These are phyloP conservation scores for Musa troglodytarum DNA, from an alignment of 176 grass and related monocot genomes.

Conservation along the genomic window DNA sequence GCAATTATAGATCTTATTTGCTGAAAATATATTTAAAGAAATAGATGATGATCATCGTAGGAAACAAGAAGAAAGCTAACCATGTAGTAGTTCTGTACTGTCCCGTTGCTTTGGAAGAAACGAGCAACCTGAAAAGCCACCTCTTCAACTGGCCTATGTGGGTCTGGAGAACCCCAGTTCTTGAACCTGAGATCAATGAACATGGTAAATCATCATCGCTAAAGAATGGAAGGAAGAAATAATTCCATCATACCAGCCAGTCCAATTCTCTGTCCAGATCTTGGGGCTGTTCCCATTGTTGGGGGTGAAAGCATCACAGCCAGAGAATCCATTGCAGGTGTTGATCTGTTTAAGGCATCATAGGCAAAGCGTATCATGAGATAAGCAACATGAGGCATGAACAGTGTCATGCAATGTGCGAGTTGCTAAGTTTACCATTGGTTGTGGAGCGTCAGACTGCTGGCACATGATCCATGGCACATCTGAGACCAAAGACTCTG, in stretches of 20 bases:
- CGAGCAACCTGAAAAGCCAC: constrained; percentile 58
- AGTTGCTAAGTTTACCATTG: constrained; percentile 21
- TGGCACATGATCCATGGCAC: constrained; percentile 74
- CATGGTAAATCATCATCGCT: too few species aligned
- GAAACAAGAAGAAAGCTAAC: constrained; percentile 17
- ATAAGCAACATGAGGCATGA: too few species aligned
- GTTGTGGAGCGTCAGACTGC: constrained; percentile 33
- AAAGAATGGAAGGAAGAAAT: neutral
- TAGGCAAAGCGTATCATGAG: too few species aligned
- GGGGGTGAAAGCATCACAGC: constrained; percentile 48
- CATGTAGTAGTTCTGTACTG: constrained; percentile 82
- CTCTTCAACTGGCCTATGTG: constrained; percentile 50
- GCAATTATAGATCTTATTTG: too few species aligned
- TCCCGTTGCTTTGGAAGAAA: constrained; percentile 70
- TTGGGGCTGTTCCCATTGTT: constrained; percentile 53
- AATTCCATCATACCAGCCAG: constrained; percentile 42
- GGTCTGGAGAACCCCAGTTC: constrained; percentile 62
- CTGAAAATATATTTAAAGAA: too few species aligned
- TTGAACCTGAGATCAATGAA: constrained; percentile 40
- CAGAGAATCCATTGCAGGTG: constrained; percentile 84
- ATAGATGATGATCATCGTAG: too few species aligned
- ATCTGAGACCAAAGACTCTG: constrained; percentile 24
- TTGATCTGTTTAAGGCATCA: constrained; percentile 35
- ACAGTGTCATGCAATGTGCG: too few species aligned
- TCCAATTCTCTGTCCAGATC: constrained; percentile 94